Evolutionary conservation across 768 basidiomycete genomes (phyloP), one percentile per base, ranked within the genome.

Genomic region (Pholiota molesta): DNA sequence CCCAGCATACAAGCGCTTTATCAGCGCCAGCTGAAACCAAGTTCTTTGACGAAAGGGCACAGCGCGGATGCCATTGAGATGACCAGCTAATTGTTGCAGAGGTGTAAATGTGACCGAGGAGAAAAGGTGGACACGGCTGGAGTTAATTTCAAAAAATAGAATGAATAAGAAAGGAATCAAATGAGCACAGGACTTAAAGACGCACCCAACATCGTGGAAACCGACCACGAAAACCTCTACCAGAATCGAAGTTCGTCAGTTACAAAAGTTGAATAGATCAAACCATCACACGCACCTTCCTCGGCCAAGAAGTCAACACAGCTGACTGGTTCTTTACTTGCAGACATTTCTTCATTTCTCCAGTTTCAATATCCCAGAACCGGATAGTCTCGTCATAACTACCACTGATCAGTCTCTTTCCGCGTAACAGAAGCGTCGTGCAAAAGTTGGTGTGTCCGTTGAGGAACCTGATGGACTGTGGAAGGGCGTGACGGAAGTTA

Each of bases 341-440:
- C 47, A 95, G 70, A 66, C 90, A 92, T 68, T 90, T 91, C 75
- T 89, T 88, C 75, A 80, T 78, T 69, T 81, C 81, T 14, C 83
- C 83, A 0, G 78, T 82, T 55, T 83, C 80, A 11, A 97, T 82
- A 71, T 95, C 91, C 95, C 94, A 97, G 74, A 97, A 92, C 13
- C 94, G 82, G 62, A 97, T 95, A 1, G 91, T 94, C 73, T 95
- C 94, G 59, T 96, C 94, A 69, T 95, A 95, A 28, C 90, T 92
- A 16, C 95, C 95, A 65, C 91, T 94, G 65, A 97, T 93, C 44
- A 97, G 78, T 9, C 90, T 80, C 68, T 94, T 90, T 17, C 91
- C 92, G 73, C 88, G 80, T 23, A 71, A 55, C 26, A 71, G 56
- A 9, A 96, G 77, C 0, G 91, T 92, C 1, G 94, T 96, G 65